Base-by-base conservation (phyloP, 1,139 yeast genomes). In the Diutina ranongensis region DNA sequence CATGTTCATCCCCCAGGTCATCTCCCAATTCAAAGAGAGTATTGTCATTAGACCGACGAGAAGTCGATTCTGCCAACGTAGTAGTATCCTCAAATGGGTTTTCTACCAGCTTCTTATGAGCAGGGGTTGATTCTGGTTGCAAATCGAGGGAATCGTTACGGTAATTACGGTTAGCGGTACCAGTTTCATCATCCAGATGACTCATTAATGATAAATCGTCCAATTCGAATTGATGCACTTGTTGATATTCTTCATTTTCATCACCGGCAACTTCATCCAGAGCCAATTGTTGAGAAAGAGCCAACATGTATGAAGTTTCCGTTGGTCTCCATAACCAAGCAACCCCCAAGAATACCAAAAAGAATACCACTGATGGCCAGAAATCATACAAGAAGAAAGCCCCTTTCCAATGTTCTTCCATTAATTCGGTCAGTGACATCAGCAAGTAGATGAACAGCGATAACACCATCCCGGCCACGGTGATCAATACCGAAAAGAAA, bases 241-340 rank as follows among this genome's bases (percentile, higher is more conserved):
- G 66, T 38, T 58, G 62, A 46, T 63, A 65, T 44, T 57, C 63
- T n/a, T 65, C 64, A 9, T 51, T 56, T 2, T 49, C 54, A 15
- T 42, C 51, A 44, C 85, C n/a, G 13, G 49, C 54, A 15, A 53
- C 60, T 35, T 66, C 74, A 50, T 81, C 88, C 35, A 89, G 86
- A 25, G 97, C 85, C 48, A 92, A 69, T 65, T 94, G 97, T 49
- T 87, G 88, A 3, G 97, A 87, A 54, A 89, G 89, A 18, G 97
- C 98, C 60, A 92, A 76, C 77, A 94, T 81, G 57, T 89, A 83
- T 52, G 95, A 88, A 40, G 95, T 87, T 56, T 85, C 95, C 0
- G 97, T 89, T 45, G 98, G 98, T 63, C 98, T 80, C 98, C 98
- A 94, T 52, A 92, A 76, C 71, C 88, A 80, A 12, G 96, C 86